Evolutionary conservation across 2,329 filamentous ascomycete species (phyloP).

Genomic region (Trichoderma koningii): DNA sequence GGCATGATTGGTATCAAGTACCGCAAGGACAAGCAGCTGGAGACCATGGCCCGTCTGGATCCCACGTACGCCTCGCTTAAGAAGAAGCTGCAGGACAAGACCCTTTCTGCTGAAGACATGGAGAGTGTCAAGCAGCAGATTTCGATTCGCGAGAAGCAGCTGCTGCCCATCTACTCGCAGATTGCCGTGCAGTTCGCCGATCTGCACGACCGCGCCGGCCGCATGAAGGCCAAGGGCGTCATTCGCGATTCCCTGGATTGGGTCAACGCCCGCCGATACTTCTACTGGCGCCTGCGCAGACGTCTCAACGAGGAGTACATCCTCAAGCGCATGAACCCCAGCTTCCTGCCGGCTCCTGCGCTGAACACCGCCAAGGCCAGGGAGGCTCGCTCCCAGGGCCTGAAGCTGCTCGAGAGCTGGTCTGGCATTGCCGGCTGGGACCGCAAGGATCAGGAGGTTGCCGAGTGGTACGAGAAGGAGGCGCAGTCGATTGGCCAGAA

Average conservation of each 20-base stretch:
- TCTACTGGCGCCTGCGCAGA: conserved; percentile 98
- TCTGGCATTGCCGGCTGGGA: conserved; percentile 76
- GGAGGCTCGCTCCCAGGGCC: conserved; percentile 64
- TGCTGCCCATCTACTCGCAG: conserved; percentile 91
- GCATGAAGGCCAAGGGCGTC: conserved; percentile 97
- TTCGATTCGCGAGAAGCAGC: conserved; percentile 78
- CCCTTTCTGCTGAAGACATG: conserved; percentile 71
- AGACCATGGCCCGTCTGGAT: conserved; percentile 95
- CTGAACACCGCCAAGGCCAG: conserved; percentile 46
- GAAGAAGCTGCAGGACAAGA: conserved; percentile 66
- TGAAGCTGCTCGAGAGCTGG: conserved; percentile 81
- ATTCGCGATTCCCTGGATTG: conserved; percentile 84
- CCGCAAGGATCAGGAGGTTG: conserved; percentile 77
- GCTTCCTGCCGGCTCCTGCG: conserved; percentile 39
- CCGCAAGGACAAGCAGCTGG: conserved; percentile 93
- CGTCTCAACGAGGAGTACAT: conserved; percentile 97
- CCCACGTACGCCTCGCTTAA: conserved; percentile 79
- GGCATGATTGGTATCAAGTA: conserved; percentile 99
- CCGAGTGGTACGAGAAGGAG: conserved; percentile 96
- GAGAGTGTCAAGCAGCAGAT: conserved; percentile 82
- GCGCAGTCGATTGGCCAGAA: conserved; percentile 78
- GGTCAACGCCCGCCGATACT: conserved; percentile 91
- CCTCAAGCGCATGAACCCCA: conserved; percentile 77
- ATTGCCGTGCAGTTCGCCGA: conserved; percentile 97
- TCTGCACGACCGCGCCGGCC: conserved; percentile 91